phyloP scores from a whole-genome alignment of 805 yeast species.

The Hanseniaspora clermontiae region DNA sequence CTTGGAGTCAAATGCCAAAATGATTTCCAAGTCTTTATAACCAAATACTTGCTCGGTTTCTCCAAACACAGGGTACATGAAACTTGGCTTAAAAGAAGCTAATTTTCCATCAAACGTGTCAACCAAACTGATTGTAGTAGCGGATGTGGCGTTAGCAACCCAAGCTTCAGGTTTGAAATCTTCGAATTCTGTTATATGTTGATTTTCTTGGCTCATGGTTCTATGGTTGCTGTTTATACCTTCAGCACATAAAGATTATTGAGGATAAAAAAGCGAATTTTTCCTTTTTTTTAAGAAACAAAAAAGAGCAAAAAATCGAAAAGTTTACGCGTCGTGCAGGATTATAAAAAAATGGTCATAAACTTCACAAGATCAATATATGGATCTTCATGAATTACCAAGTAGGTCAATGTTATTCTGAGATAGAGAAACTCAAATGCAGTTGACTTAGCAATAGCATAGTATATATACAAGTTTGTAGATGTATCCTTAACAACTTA shows the following conservation, averaged over 20 bases:
- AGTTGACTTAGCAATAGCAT: too few relatives aligned
- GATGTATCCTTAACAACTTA: too few relatives aligned
- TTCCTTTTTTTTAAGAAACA: neutral
- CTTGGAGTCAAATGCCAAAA: conserved; percentile 57
- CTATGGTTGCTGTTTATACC: too few relatives aligned
- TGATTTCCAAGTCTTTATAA: conserved; percentile 53
- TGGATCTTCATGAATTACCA: too few relatives aligned
- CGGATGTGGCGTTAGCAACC: conserved; percentile 64
- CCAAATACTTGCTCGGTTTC: conserved; percentile 84
- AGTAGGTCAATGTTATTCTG: too few relatives aligned
- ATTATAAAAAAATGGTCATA: too few relatives aligned
- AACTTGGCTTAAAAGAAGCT: conserved; percentile 57
- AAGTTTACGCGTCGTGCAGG: neutral
- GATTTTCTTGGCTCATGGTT: neutral
- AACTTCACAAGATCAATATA: too few relatives aligned
- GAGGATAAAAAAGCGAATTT: too few relatives aligned
- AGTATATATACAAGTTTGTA: too few relatives aligned
- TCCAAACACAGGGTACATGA: conserved; percentile 90
- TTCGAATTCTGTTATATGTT: neutral
- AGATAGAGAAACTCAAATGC: too few relatives aligned
- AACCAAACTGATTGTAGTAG: conserved; percentile 46
- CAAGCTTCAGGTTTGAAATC: conserved; percentile 52
- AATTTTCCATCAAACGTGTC: conserved; percentile 38
- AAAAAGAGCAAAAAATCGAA: neutral
- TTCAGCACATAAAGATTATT: too few relatives aligned